Evolutionary conservation across 257 asterid species (phyloP), one percentile per base, ranked within the genome.

Genomic region (Przewalskia tangutica): DNA sequence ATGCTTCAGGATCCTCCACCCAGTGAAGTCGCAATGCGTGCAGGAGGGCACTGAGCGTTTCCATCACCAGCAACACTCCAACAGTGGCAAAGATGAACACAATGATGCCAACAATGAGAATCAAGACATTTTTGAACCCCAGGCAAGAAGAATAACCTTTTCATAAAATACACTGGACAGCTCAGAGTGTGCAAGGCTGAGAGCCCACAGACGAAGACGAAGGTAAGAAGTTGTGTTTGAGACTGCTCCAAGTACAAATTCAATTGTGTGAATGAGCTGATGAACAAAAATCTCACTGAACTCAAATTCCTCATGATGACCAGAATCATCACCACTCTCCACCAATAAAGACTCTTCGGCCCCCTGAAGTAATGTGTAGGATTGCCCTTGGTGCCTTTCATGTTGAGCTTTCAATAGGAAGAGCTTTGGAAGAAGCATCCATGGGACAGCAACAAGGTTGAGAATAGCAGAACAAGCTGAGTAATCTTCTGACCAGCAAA

Each of bases 171-270:
- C 98, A 50, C 53, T 91, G 84, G 97, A 94, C 81, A 94, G 82
- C 90, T 94, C 98, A 8, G 98, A 94, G 87, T 94, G 97, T 46
- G 98, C 98, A 82, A 94, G 98, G 84, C 98, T 94, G 86, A 96
- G 98, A 76, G 99, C 99, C 99, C 99, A 96, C 84, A 96, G 86
- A 84, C 98, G n/a, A n/a, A n/a, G n/a, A n/a, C n/a, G 99, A 85
- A 96, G 99, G 90, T 96, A 96, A 11, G 98, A 96, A 86, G 99
- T 98, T 23, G 99, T 94, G 87, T 96, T 94, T 73, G 99, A 96
- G 83, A 96, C 99, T 62, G 99, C 99, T 63, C 99, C 98, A 82
- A 96, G 98, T 84, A 96, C 99, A 91, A 96, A 96, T 86, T 96
- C 99, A 77, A 96, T 96, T 64, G 98, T 94, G 87, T 96, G 99